phyloP scores from a whole-genome alignment of 164 flowering plant genomes.

The Piper longum region DNA sequence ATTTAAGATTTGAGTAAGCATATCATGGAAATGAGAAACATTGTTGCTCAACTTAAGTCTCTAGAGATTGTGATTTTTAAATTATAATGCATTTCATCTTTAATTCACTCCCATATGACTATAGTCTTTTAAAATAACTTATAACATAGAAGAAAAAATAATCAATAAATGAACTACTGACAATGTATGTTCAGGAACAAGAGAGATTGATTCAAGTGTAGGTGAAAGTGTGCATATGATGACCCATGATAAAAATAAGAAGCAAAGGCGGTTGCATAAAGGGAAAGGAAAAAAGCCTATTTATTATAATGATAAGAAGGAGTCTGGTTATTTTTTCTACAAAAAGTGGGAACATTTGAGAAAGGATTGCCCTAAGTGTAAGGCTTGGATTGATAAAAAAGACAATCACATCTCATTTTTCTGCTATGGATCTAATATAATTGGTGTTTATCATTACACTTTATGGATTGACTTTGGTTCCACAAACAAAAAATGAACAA shows the following conservation, averaged over 20 bases:
- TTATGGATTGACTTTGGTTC: not conserved
- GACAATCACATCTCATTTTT: not conserved
- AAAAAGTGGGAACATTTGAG: not conserved
- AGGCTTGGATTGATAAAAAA: not conserved
- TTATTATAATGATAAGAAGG: not conserved
- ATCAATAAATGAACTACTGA: not conserved
- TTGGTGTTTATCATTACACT: not conserved
- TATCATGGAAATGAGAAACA: too few relatives aligned
- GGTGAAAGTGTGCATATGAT: too few relatives aligned
- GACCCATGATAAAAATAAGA: not conserved
- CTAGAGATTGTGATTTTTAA: too few relatives aligned
- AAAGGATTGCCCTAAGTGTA: not conserved
- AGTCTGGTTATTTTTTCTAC: not conserved
- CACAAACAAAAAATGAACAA: not conserved
- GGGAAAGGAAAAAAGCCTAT: not conserved
- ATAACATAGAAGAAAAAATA: too few relatives aligned
- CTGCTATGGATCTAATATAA: too few relatives aligned
- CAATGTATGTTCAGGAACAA: not conserved
- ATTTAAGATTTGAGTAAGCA: too few relatives aligned
- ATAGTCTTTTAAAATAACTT: not conserved
- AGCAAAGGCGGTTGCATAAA: not conserved
- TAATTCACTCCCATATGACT: too few relatives aligned
- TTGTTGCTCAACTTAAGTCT: too few relatives aligned
- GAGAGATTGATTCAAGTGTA: not conserved
- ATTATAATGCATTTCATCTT: too few relatives aligned